A percentile compares a stretch with the other conserved stretches of the same genome.
Evolutionary conservation across 345 rosid genomes (phyloP).

Genomic region (Populus nigra): DNA sequence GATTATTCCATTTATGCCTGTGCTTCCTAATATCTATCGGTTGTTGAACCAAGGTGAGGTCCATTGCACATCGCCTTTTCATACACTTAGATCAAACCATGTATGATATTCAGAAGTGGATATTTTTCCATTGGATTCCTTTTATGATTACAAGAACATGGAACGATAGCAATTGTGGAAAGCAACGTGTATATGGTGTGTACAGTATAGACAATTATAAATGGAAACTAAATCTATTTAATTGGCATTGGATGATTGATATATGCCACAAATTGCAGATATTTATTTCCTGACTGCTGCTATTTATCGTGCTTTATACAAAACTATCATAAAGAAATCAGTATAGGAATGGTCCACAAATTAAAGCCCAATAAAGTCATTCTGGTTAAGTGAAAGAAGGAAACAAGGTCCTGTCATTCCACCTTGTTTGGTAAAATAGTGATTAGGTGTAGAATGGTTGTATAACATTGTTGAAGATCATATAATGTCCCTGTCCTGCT

Average conservation of each 20-base stretch:
- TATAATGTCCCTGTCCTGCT: neutral
- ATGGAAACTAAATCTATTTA: neutral
- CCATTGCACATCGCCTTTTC: neutral
- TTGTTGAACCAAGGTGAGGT: slow-evolving; percentile 76
- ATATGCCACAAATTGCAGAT: neutral
- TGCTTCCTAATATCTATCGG: slow-evolving; percentile 57
- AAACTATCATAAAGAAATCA: neutral
- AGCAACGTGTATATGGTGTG: neutral
- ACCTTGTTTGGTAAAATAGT: neutral
- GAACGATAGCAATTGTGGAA: neutral
- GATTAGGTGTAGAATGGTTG: neutral
- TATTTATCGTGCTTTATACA: neutral
- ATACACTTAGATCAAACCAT: neutral
- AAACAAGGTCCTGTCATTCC: neutral
- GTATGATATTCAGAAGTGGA: neutral
- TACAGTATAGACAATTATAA: neutral
- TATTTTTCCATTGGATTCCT: neutral
- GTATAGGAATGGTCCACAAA: neutral
- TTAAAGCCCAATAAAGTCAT: neutral
- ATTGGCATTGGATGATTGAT: neutral
- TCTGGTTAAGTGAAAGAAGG: neutral
- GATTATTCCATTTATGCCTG: slow-evolving; percentile 63
- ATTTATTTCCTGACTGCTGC: neutral
- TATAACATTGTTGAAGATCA: neutral
- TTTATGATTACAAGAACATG: neutral